These are phyloP conservation scores for Lanmaoa rubissima DNA, from an alignment of 768 basidiomycete genomes.

Conservation along the genomic window DNA sequence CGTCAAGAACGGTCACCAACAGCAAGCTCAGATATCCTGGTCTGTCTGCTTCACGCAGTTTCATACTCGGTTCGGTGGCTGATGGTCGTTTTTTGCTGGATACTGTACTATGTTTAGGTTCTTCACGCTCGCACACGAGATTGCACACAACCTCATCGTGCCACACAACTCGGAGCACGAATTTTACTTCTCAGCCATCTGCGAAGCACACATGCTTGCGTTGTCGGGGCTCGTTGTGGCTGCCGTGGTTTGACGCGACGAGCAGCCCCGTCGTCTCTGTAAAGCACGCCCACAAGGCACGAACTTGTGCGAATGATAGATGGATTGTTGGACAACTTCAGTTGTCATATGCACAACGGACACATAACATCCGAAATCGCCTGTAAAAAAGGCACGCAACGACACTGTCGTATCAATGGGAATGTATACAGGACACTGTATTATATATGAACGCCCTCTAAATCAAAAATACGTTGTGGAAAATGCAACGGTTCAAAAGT, in stretches of 20 bases:
- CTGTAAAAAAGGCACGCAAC: too few species aligned
- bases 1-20: constrained; percentile 50
- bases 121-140: constrained; percentile 89
- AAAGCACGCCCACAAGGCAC: too few species aligned
- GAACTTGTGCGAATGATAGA: too few species aligned
- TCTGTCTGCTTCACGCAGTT: constrained; percentile 27
- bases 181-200: constrained; percentile 91
- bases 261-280: background rate
- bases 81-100: background rate
- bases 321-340: too few species aligned
- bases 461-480: too few species aligned
- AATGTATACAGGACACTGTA: too few species aligned
- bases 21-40: constrained; percentile 81
- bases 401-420: too few species aligned
- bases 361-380: too few species aligned
- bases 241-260: background rate
- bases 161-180: constrained; percentile 91
- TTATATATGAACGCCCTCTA: too few species aligned
- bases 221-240: constrained; percentile 36
- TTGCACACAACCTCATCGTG: constrained; percentile 86
- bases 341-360: too few species aligned
- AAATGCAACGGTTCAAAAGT: too few species aligned
- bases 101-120: constrained; percentile 46
- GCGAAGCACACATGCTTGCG: constrained; percentile 58
- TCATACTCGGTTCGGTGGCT: background rate